Evolutionary conservation across 371 early-diverging fungal genomes (phyloP), one percentile per base, ranked within the genome.

Genomic region (Apophysomyces ossiformis): DNA sequence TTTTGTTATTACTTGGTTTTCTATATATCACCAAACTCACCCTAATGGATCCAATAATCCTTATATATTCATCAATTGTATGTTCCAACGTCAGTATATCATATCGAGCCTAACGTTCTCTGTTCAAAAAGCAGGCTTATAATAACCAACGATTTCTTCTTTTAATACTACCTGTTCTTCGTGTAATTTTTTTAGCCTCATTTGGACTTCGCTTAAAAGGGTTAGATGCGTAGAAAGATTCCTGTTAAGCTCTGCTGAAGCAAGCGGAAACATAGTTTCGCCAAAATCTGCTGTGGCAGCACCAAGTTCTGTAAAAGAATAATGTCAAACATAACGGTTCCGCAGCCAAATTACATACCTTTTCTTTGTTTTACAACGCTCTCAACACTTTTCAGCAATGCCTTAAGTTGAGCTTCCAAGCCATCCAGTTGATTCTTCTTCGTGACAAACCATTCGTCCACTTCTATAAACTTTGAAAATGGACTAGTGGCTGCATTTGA

Each of bases 11-110:
- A 50, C 21, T 18, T 26, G 21, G 54, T 32, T 61, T 61, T 44
- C 6, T 35, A 16, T 21, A 16, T 44, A 18, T 16, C 39, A 15
- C 36, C 18, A 37, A 37, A 61, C 71, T 65, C 69, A 88, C 88
- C 65, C 90, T 85, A 66, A 93, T 91, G 0, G 94, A 89, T 4
- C 89, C 91, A 63, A 95, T 92, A 64, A 92, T 85, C n/a, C 95
- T 89, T 67, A 95, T 86, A 69, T 96, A 93, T 70, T 95, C 95
- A 66, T 95, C 95, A 46, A 92, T 90, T 0, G 90, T 94, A 54
- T 90, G 85, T 72, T 88, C 90, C 58, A 95, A 70, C 4, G 91
- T 85, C 15, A 84, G 70, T 13, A 93, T 82, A 74, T 96, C 95
- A 59, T 85, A 79, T 12, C 87, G 88, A 8, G 87, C 88, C 82